Percentiles rank a stretch among this genome's conserved stretches.
Evolutionary conservation across 1,139 yeast genomes (phyloP).

Genomic region (Geotrichum phurueaensis): DNA sequence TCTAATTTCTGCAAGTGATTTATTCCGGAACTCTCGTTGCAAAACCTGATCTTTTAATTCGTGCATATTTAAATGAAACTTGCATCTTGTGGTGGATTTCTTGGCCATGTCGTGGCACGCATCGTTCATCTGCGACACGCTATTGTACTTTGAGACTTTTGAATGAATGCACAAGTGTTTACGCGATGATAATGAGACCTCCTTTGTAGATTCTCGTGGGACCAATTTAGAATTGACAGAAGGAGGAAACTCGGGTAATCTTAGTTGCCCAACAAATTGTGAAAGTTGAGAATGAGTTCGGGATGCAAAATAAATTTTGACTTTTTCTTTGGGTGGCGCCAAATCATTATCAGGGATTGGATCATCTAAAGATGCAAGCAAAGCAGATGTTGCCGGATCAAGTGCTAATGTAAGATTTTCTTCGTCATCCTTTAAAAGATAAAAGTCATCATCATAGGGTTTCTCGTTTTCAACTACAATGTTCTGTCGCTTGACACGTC

Average conservation of each 20-base stretch:
- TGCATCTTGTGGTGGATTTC: conserved; percentile 41
- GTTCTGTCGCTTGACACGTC: conserved; percentile 2
- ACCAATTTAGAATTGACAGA: conserved; percentile 37
- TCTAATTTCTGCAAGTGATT: conserved; percentile 53
- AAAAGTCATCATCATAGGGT: conserved; percentile 10
- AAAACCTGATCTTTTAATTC: conserved; percentile 34
- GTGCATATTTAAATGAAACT: conserved; percentile 40
- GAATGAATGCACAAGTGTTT: conserved; percentile 79
- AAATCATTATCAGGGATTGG: not conserved
- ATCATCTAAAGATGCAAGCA: conserved; percentile 13
- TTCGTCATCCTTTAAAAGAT: conserved; percentile 8
- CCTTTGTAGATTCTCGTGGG: conserved; percentile 25
- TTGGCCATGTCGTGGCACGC: conserved; percentile 73
- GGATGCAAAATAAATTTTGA: conserved; percentile 62
- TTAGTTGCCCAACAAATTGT: conserved; percentile 73
- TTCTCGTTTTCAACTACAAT: conserved; percentile 6
- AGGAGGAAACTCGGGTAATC: conserved; percentile 58
- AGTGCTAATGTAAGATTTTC: conserved; percentile 12
- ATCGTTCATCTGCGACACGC: conserved; percentile 63
- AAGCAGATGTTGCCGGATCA: conserved; percentile 9
- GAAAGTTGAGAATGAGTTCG: conserved; percentile 86
- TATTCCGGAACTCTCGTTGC: conserved; percentile 51
- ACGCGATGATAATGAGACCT: conserved; percentile 53
- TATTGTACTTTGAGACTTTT: conserved; percentile 46
- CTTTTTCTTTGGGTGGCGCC: conserved; percentile 11